Evolutionary conservation across 2,329 filamentous ascomycete species (phyloP), one percentile per base, ranked within the genome.

Genomic region (Huntiella omanensis): DNA sequence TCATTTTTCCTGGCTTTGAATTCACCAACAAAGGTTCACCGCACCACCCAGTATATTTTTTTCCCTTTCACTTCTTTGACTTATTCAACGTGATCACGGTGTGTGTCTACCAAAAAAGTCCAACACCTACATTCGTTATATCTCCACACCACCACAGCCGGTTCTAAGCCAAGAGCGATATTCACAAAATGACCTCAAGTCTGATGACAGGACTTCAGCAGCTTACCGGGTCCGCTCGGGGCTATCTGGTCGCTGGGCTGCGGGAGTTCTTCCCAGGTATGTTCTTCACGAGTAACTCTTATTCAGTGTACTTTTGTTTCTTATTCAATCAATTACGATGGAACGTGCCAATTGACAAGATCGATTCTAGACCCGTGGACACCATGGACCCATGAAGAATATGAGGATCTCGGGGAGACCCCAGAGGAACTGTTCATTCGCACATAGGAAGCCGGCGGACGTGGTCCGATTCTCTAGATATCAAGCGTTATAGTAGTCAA

Each of bases 311-410:
- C 8, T 17, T 12, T 22, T 17, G n/a, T 40, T 40, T 15, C 11
- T 8, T 11, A 41, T 12, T 41, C 33, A 32, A 33, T 41, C 19
- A 4, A 41, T 17, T 17, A 17, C 17, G 2, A 5, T 28, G n/a
- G 38, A 19, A 19, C 12, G 16, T 40, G 16, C 15, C 19, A 40
- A 40, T 15, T 17, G 12, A 19, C 19, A 17, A 15, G 11, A 19
- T 6, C 7, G n/a, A 11, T n/a, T 28, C 5, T 17, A 43, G 40
- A 43, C 6, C 40, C 40, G 17, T 43, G 40, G 40, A 43, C 40
- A 15, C 40, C 40, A 17, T 43, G 40, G 40, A 43, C 40, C 12
- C 40, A 43, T 12, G 40, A 43, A 33, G 19, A 43, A 17, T 43
- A 22, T 43, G 40, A 43, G 22, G 40, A 34, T 13, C 7, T 34